Conservation (phyloP, 768 basidiomycete species). For the Rubroboletus satanas region DNA sequence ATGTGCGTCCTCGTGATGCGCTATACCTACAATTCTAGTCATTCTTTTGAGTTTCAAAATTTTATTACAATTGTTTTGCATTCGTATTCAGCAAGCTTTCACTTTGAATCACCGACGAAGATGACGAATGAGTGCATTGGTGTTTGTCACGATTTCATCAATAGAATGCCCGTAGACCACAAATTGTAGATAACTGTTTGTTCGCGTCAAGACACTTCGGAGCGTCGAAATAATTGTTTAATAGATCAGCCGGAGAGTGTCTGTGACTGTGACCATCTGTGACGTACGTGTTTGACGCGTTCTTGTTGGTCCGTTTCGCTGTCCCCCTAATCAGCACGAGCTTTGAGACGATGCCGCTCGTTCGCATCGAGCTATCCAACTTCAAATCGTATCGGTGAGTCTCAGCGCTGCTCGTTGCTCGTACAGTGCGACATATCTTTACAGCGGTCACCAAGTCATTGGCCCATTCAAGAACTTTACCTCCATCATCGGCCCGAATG, state of each 20-base stretch:
- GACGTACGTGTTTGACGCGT: conserved; percentile 28
- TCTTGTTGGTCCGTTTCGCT: conserved; percentile 12
- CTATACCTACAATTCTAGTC: conserved; percentile 6
- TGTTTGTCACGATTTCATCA: background rate
- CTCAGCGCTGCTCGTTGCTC: background rate
- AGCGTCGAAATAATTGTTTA: too few species aligned
- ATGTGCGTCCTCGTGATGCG: background rate
- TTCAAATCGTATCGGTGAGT: conserved; percentile 91
- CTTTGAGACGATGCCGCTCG: conserved; percentile 58
- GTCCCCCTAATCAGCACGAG: conserved; percentile 21
- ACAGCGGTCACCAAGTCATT: conserved; percentile 76
- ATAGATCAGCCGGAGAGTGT: background rate
- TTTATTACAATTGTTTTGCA: background rate
- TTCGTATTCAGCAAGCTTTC: background rate
- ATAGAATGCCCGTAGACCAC: background rate
- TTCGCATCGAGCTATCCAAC: conserved; percentile 87
- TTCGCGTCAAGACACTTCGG: background rate
- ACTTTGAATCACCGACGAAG: background rate
- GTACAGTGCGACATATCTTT: conserved; percentile 3
- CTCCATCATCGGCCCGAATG: conserved; percentile 97
- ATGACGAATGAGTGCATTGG: background rate
- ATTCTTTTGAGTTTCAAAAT: conserved; percentile 5
- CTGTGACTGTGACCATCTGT: conserved; percentile 16
- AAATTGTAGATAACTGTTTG: background rate
- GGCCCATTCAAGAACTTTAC: conserved; percentile 94